phyloP scores from a whole-genome alignment of 257 asterid genomes.

The Anisodus acutangulus region DNA sequence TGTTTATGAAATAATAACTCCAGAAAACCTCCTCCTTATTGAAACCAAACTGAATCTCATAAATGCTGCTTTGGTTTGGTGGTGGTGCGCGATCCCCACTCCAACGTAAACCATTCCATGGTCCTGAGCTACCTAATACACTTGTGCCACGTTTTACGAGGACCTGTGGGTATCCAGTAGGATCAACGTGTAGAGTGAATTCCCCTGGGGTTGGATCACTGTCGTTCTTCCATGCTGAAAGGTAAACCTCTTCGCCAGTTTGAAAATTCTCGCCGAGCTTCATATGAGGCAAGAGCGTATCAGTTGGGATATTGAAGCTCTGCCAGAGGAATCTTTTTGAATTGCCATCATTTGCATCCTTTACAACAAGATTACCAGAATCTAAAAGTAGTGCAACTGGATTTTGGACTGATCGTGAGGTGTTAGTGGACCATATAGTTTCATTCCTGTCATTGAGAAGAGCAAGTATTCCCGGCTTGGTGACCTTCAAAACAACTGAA shows the following conservation, averaged over 20 bases:
- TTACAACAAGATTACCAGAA: slow-evolving; percentile 49
- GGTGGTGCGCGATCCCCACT: slow-evolving; percentile 39
- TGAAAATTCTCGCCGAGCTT: slow-evolving; percentile 42
- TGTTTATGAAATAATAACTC: slow-evolving; percentile 13
- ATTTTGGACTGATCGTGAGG: slow-evolving; percentile 21
- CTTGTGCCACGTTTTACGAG: slow-evolving; percentile 23
- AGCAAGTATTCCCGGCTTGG: slow-evolving; percentile 27
- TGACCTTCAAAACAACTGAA: background rate
- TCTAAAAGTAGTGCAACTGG: slow-evolving; percentile 41
- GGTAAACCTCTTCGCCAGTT: slow-evolving; percentile 36
- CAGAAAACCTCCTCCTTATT: slow-evolving; percentile 24
- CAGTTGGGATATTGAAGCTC: slow-evolving; percentile 42
- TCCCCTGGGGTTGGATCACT: slow-evolving; percentile 50
- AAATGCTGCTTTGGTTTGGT: slow-evolving; percentile 22
- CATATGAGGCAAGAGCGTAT: slow-evolving; percentile 40
- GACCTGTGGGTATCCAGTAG: slow-evolving; percentile 49
- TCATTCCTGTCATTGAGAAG: background rate
- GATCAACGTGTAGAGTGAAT: slow-evolving; percentile 37
- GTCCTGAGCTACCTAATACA: slow-evolving; percentile 39
- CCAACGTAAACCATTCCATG: slow-evolving; percentile 57
- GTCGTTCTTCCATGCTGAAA: slow-evolving; percentile 46
- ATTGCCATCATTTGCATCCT: slow-evolving; percentile 37
- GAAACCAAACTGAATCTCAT: background rate
- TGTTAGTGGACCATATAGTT: slow-evolving; percentile 37
- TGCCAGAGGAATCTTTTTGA: slow-evolving; percentile 39